Conservation (phyloP, 2,329 filamentous ascomycete genomes). For the Aspergillus felis region DNA sequence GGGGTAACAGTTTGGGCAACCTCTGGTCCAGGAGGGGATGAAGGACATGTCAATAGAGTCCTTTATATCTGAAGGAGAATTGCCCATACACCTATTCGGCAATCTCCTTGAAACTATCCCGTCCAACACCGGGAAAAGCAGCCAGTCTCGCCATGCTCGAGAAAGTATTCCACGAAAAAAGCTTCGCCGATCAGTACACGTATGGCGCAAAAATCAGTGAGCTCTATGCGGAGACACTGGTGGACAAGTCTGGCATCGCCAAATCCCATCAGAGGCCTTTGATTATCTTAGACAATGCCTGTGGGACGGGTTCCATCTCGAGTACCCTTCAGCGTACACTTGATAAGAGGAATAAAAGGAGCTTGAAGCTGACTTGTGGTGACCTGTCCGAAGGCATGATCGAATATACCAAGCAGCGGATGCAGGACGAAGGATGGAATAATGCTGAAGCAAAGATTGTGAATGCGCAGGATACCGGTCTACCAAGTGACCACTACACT, state of each 20-base stretch:
- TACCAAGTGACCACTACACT: slow-evolving; percentile 39
- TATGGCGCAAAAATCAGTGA: slow-evolving; percentile 28
- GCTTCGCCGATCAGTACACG: slow-evolving; percentile 24
- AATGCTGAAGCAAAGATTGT: not conserved
- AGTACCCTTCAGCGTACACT: slow-evolving; percentile 43
- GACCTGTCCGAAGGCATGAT: slow-evolving; percentile 47
- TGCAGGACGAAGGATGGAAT: slow-evolving; percentile 29
- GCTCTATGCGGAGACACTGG: slow-evolving; percentile 25
- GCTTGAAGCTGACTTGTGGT: slow-evolving; percentile 47
- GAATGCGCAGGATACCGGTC: slow-evolving; percentile 21
- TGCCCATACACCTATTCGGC: too few species aligned
- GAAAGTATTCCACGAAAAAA: slow-evolving; percentile 1
- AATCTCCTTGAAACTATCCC: too few species aligned
- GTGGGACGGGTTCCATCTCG: slow-evolving; percentile 50
- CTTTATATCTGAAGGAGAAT: too few species aligned
- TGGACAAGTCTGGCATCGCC: slow-evolving; percentile 27
- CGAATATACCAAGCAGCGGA: slow-evolving; percentile 37
- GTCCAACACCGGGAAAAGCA: too few species aligned
- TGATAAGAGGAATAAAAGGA: slow-evolving; percentile 33
- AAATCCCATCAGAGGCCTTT: slow-evolving; percentile 17
- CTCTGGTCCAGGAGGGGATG: too few species aligned
- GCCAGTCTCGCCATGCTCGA: too few species aligned
- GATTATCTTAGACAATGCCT: slow-evolving; percentile 51
- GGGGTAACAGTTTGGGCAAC: too few species aligned
- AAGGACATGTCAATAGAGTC: too few species aligned